Base-by-base conservation (phyloP, 257 asterid species). In the Solanum bulbocastanum region DNA sequence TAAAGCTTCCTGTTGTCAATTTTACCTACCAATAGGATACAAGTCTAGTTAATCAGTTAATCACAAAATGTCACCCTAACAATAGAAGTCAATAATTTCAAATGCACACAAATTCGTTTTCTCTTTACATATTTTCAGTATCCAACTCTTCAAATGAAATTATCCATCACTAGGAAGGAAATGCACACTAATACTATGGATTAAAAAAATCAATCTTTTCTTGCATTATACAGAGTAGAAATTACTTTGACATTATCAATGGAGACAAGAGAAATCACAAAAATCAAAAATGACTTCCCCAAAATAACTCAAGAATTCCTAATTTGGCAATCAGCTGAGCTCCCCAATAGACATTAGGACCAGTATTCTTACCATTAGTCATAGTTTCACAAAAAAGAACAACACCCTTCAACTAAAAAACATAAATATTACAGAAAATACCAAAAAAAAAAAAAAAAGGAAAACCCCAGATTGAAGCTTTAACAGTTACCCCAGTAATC, bases 401-500 rank as follows among this genome's bases (percentile, higher is more conserved):
- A 78, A 42, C 4, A 14, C 84, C 84, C 37, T 40, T 78, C 13
- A 78, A n/a, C 9, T 40, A 10, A 75, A 49, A 75, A 37, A 33
- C 69, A 30, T 46, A 40, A 20, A 27, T 11, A 42, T 8, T 68
- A 27, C 66, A 18, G n/a, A 69, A 86, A 32, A 10, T 6, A 7
- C 20, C 72, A 5, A 40, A 0, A 10, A 18, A 52, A 16, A 18
- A 18, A 52, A 1, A 7, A 56, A 6, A 52, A 52, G 23, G 4
- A 18, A 30, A 42, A 35, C 2, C 42, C 42, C 42, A 81, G 42
- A 81, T 30, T 46, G 84, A 62, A 18, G 8, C 16, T 25, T 20
- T 13, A 71, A 5, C 25, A 81, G 87, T 86, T 87, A 62, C 71
- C 93, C 93, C 94, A 35, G 91, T 91, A 86, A 92, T 69, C 85